Base-by-base conservation (phyloP, 2,329 filamentous ascomycete genomes). In the Dactylellina sp. region DNA sequence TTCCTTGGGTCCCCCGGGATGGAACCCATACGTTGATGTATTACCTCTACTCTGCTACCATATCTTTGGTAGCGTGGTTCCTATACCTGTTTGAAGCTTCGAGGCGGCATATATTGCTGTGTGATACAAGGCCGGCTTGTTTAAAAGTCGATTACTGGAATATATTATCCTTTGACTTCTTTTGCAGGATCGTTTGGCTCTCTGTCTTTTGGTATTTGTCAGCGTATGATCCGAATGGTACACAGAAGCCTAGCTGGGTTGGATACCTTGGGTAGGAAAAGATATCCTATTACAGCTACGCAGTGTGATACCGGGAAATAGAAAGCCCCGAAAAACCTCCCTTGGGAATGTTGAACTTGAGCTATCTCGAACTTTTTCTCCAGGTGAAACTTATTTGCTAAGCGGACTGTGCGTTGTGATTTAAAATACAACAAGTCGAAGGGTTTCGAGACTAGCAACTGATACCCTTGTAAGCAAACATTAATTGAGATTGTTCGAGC, bases 341-440 rank as follows among this genome's bases (percentile, higher is more conserved):
- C n/a, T n/a, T n/a, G n/a, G n/a, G n/a, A n/a, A n/a, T n/a, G n/a
- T n/a, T n/a, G n/a, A n/a, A n/a, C n/a, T n/a, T n/a, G n/a, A n/a
- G n/a, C n/a, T n/a, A n/a, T n/a, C n/a, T n/a, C n/a, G n/a, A n/a
- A n/a, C n/a, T n/a, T n/a, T n/a, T n/a, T n/a, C n/a, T n/a, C n/a
- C n/a, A n/a, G n/a, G n/a, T n/a, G n/a, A n/a, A n/a, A n/a, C n/a
- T n/a, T n/a, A n/a, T n/a, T n/a, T n/a, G n/a, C n/a, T n/a, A n/a
- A n/a, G n/a, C n/a, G n/a, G n/a, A n/a, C n/a, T 50, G 4, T 50
- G 42, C 32, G 42, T 61, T 61, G 42, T 25, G 7, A 39, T 9
- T 12, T 16, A 59, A 59, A 59, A 46, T 59, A 59, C 55, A 39
- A 59, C 55, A 49, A 47, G 18, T 32, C 4, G 16, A 12, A 16